These are phyloP conservation scores for Tetrahymena thermophila DNA, from an alignment of 73 alveolate species.

Conservation along the genomic window DNA sequence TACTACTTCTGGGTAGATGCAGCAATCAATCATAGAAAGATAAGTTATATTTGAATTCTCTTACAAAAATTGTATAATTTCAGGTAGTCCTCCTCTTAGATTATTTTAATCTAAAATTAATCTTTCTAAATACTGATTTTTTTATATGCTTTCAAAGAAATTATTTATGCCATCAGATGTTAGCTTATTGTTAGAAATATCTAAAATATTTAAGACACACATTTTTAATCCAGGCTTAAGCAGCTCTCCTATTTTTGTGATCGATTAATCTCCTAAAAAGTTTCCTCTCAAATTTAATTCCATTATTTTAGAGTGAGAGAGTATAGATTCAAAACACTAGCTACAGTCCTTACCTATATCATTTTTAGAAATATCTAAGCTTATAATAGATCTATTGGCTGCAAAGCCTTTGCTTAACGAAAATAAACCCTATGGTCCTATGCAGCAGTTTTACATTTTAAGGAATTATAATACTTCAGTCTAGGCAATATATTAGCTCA, in stretches of 20 bases:
- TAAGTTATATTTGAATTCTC: neutral
- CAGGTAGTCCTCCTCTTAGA: neutral
- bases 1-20: neutral
- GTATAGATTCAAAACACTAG: neutral
- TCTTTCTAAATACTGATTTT: neutral
- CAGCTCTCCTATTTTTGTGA: neutral
- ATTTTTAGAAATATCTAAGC: neutral
- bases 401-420: neutral
- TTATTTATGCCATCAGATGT: neutral
- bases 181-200: neutral
- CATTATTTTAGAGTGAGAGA: neutral
- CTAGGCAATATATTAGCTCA: neutral
- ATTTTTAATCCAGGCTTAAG: neutral
- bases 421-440: neutral
- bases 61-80: neutral
- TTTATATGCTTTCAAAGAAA: neutral
- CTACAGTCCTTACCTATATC: neutral
- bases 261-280: neutral
- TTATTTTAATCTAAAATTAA: neutral
- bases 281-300: neutral
- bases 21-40: neutral
- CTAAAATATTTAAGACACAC: neutral
- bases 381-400: neutral
- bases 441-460: neutral
- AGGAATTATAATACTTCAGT: neutral